Conservation (phyloP, 208 protist genomes). For the Leishmania mexicana region DNA sequence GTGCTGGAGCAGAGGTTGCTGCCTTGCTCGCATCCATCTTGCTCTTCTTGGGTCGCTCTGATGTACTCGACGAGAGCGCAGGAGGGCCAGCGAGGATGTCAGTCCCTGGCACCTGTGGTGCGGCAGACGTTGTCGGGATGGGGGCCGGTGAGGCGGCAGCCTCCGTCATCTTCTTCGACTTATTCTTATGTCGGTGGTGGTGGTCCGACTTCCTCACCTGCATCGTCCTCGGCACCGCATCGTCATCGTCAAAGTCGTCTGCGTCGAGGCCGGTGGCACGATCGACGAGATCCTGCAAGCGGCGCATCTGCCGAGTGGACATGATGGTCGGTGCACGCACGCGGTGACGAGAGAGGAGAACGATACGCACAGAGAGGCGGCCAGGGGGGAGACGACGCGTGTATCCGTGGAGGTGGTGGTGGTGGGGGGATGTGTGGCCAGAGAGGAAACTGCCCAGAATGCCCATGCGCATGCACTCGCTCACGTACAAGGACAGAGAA, state of each 20-base stretch:
- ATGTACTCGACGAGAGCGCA: background rate
- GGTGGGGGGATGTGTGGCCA: background rate
- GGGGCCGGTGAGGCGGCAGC: background rate
- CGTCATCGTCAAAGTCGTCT: slow-evolving; percentile 24
- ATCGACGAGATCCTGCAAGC: slow-evolving; percentile 76
- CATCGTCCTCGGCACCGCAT: slow-evolving; percentile 31
- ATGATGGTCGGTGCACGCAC: slow-evolving; percentile 30
- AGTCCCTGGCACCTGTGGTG: background rate
- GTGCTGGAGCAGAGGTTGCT: background rate
- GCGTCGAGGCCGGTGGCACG: slow-evolving; percentile 72
- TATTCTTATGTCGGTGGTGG: slow-evolving; percentile 28
- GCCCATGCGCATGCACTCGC: background rate
- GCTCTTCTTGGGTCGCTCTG: background rate
- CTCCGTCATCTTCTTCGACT: slow-evolving; percentile 7
- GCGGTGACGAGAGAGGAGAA: background rate
- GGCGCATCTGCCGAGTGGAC: slow-evolving; percentile 81
- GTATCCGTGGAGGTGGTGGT: background rate
- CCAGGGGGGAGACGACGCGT: background rate
- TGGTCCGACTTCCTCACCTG: slow-evolving; percentile 16
- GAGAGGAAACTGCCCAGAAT: background rate
- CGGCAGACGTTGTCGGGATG: background rate
- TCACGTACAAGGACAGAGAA: background rate
- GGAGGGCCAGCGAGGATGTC: background rate
- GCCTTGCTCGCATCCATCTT: background rate
- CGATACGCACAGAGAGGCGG: background rate